Conservation (phyloP, 805 yeast genomes). For the Candida succiphila region DNA sequence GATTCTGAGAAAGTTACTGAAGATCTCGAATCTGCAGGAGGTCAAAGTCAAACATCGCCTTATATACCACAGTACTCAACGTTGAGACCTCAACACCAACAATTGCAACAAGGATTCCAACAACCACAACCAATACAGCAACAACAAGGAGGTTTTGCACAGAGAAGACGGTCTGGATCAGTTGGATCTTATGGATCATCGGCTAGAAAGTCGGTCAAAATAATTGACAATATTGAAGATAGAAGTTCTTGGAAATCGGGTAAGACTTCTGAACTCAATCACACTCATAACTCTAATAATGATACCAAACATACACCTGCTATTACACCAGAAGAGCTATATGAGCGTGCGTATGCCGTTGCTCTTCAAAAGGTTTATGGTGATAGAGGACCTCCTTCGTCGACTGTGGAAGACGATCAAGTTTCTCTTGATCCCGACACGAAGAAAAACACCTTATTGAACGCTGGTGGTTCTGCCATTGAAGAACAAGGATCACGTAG, state of each 20-base stretch:
- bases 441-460: slow-evolving; percentile 15
- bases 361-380: slow-evolving; percentile 53
- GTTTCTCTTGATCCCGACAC: slow-evolving; percentile 15
- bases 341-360: slow-evolving; percentile 41
- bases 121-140: slow-evolving; percentile 7
- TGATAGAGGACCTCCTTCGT: slow-evolving; percentile 5
- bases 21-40: too few relatives aligned
- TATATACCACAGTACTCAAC: slow-evolving; percentile 6
- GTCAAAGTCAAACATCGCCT: too few relatives aligned
- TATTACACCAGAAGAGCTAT: slow-evolving; percentile 32
- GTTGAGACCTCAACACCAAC: too few relatives aligned
- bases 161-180: slow-evolving; percentile 9
- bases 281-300: background rate
- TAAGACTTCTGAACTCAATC: too few relatives aligned
- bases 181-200: slow-evolving; percentile 10
- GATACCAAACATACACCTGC: slow-evolving; percentile 2
- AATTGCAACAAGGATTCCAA: slow-evolving; percentile 9
- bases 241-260: background rate
- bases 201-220: slow-evolving; percentile 14
- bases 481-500: slow-evolving; percentile 3
- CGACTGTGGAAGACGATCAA: slow-evolving; percentile 1
- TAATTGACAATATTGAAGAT: slow-evolving; percentile 4
- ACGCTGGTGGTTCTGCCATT: slow-evolving; percentile 5
- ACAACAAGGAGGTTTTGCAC: background rate
- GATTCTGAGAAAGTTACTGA: slow-evolving; percentile 16